Evolutionary conservation across 2,329 filamentous ascomycete genomes (phyloP).

Genomic region (Xylaria sp.): DNA sequence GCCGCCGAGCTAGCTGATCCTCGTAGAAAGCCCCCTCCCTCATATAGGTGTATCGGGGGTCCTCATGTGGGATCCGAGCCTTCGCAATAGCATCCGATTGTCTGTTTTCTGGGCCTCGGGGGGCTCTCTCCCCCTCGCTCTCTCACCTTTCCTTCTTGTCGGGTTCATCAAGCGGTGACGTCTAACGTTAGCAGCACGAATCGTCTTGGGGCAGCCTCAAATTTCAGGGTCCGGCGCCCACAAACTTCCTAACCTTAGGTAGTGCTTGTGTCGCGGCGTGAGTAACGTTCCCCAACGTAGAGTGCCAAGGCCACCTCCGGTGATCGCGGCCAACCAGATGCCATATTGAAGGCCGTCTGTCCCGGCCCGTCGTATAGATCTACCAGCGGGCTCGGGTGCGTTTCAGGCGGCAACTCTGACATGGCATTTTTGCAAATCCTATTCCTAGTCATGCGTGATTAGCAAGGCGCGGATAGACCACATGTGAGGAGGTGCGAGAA

Average conservation of each 20-base stretch:
- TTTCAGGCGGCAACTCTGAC: slow-evolving; percentile 16
- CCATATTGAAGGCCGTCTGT: neutral
- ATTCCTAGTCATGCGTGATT: slow-evolving; percentile 12
- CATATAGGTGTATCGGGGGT: slow-evolving; percentile 12
- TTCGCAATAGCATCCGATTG: neutral
- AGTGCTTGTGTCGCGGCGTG: neutral
- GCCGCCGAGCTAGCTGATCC: slow-evolving; percentile 6
- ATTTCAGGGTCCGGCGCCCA: neutral
- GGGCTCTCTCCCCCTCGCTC: neutral
- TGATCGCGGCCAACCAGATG: neutral
- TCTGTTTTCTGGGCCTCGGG: neutral
- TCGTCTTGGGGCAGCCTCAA: neutral
- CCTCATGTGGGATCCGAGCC: slow-evolving; percentile 8
- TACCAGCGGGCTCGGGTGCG: slow-evolving; percentile 8
- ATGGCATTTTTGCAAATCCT: slow-evolving; percentile 7
- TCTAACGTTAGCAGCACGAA: neutral
- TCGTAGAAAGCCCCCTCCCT: slow-evolving; percentile 8
- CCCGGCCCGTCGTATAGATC: neutral
- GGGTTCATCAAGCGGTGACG: neutral
- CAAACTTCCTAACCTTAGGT: neutral
- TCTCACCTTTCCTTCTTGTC: too few relatives aligned
- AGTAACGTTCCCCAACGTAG: neutral
- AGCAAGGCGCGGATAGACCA: slow-evolving; percentile 7
- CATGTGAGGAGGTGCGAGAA: slow-evolving; percentile 1
- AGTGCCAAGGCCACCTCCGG: neutral